Percentiles rank a stretch among this genome's conserved stretches.
These are phyloP conservation scores for Luzula sylvatica DNA, from an alignment of 176 grass and related monocot genomes.

Conservation along the genomic window DNA sequence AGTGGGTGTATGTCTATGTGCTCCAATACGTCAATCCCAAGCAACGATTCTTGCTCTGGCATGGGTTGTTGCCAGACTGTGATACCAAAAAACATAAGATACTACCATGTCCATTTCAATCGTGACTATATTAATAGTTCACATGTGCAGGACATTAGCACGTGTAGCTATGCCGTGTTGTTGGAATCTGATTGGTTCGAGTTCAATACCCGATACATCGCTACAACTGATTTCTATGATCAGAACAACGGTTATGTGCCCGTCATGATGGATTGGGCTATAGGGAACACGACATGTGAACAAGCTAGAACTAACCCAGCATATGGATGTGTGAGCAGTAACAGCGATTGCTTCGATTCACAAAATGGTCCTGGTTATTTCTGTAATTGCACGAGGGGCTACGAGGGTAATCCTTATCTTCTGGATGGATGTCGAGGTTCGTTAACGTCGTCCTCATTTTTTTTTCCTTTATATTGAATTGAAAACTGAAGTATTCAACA, in stretches of 20 bases:
- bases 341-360: slow-evolving; percentile 3
- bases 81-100: not conserved
- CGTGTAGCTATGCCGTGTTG: slow-evolving; percentile 18
- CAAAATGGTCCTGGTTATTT: slow-evolving; percentile 6
- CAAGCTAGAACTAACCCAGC: not conserved
- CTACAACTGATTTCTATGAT: not conserved
- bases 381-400: not conserved
- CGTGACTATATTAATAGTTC: not conserved
- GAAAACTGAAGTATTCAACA: not conserved
- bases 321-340: slow-evolving; percentile 11
- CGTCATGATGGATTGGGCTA: slow-evolving; percentile 8
- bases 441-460: not conserved
- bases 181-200: not conserved
- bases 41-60: not conserved
- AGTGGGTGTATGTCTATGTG: slow-evolving; percentile 8
- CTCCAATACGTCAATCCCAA: not conserved
- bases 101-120: not conserved
- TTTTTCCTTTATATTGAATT: not conserved
- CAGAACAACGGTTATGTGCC: not conserved
- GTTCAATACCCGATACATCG: not conserved
- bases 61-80: slow-evolving; percentile 14
- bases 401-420: not conserved
- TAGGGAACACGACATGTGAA: slow-evolving; percentile 5
- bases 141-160: too few species aligned
- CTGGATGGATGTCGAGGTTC: slow-evolving; percentile 1